Evolutionary conservation across 2,329 filamentous ascomycete species (phyloP).

Genomic region (Fusarium burgessii): DNA sequence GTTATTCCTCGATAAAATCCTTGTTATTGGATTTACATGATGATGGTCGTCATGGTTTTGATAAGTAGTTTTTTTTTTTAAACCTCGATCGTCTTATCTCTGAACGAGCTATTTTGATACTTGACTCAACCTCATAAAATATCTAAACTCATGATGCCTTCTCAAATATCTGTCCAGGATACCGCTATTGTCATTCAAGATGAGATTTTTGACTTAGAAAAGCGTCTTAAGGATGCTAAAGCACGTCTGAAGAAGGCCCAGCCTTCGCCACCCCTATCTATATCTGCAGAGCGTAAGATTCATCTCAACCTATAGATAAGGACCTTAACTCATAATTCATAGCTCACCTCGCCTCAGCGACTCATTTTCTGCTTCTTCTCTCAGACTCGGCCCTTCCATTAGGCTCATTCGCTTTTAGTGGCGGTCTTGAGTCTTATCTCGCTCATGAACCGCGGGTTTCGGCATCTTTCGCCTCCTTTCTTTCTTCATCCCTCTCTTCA

Average conservation of each 20-base stretch:
- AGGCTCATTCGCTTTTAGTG: conserved; percentile 89
- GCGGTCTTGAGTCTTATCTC: conserved; percentile 84
- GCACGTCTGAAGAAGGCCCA: conserved; percentile 55
- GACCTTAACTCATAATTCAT: conserved; percentile 7
- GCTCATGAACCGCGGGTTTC: conserved; percentile 67
- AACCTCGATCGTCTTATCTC: conserved; percentile 38
- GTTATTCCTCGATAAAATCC: conserved; percentile 19
- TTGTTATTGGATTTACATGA: conserved; percentile 40
- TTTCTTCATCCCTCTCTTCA: conserved; percentile 76
- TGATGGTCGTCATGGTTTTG: conserved; percentile 35
- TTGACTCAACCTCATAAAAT: conserved; percentile 18
- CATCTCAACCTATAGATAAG: conserved; percentile 13
- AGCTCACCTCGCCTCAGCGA: conserved; percentile 41
- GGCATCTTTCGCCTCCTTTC: conserved; percentile 71
- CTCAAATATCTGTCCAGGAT: conserved; percentile 28
- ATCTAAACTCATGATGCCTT: conserved; percentile 43
- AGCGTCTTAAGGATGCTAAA: conserved; percentile 60
- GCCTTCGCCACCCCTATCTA: conserved; percentile 27
- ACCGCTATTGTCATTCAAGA: conserved; percentile 54
- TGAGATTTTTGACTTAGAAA: conserved; percentile 71
- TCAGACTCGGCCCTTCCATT: conserved; percentile 85
- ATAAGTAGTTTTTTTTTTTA: conserved; percentile 25
- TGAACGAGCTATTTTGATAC: conserved; percentile 28
- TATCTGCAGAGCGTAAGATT: conserved; percentile 32
- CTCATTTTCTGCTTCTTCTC: conserved; percentile 79